These are phyloP conservation scores for Phaeosphaeriaceae sp. DNA, from an alignment of 2,329 filamentous ascomycete genomes.

Conservation along the genomic window DNA sequence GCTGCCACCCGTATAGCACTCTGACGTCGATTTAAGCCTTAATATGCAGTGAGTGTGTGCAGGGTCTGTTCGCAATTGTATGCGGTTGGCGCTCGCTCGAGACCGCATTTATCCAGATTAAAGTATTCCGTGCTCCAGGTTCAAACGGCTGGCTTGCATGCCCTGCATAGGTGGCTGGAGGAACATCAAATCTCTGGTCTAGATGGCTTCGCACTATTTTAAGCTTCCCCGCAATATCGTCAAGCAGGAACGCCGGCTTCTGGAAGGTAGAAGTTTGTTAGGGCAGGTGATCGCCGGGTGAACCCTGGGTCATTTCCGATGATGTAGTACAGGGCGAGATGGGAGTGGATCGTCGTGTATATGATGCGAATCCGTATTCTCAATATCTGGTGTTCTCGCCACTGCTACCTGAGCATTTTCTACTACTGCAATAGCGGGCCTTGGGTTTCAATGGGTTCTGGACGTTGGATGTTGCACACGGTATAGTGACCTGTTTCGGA, in stretches of 20 bases:
- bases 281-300: conserved; percentile 9
- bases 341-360: conserved; percentile 4
- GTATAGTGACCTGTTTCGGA: background rate
- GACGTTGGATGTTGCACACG: background rate
- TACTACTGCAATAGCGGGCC: background rate
- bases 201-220: conserved; percentile 10
- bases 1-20: conserved; percentile 26
- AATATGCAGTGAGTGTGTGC: conserved; percentile 18
- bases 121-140: conserved; percentile 15
- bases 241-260: conserved; percentile 8
- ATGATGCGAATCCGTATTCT: conserved; percentile 6
- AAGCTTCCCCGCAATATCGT: conserved; percentile 18
- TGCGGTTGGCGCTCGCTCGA: conserved; percentile 12
- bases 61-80: conserved; percentile 2
- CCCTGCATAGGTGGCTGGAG: background rate
- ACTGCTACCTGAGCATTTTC: background rate
- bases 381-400: conserved; percentile 7
- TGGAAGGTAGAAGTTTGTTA: conserved; percentile 10
- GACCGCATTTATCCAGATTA: conserved; percentile 27
- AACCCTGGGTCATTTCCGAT: conserved; percentile 1
- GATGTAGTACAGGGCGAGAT: background rate
- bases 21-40: conserved; percentile 23
- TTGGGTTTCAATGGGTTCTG: background rate
- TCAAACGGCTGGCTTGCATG: background rate
- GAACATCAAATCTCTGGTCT: conserved; percentile 4